Base-by-base conservation (phyloP, 257 asterid genomes). In the Przewalskia tangutica region DNA sequence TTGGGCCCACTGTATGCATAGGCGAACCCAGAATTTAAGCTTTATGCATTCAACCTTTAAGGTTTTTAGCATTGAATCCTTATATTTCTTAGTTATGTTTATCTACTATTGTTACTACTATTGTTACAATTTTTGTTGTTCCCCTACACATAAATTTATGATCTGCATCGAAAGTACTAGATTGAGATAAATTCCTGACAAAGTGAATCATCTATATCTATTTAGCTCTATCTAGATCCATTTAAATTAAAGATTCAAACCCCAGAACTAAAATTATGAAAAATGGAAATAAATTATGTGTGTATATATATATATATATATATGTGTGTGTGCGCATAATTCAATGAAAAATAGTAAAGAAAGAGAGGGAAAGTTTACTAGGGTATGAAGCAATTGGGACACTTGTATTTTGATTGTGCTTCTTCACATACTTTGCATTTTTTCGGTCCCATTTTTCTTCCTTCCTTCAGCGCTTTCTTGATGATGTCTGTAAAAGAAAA, bases 341-440 rank as follows among this genome's bases (percentile, higher is more conserved):
- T n/a, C n/a, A n/a, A 17, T 1, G 18, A 6, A 34, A 2, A 65
- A 18, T 44, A 13, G 6, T 6, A 8, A 1, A 67, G 36, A 32
- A 68, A 12, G 18, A 65, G 23, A 32, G 73, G 32, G 40, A 67
- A 27, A 60, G 62, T 91, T 83, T 87, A 94, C 98, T 91, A 95
- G 81, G 93, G 90, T 20, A 89, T 85, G 54, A 93, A 83, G 84
- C 98, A 95, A 56, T 78, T n/a, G 6, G 98, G 97, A 56, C 98
- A 95, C 91, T 93, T 95, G 94, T 93, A 95, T 79, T 92, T 93
- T 4, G 98, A 93, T 50, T 83, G 90, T 68, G 90, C 89, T 38
- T 82, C 91, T 4, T 89, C 90, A 77, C 98, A 93, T 70, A 95
- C 93, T 87, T 87, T 50, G 81, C 98, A 95, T 16, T 81, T 90